Evolutionary conservation across 2,329 filamentous ascomycete species (phyloP), one percentile per base, ranked within the genome.

Genomic region (Ilyonectria sp.): DNA sequence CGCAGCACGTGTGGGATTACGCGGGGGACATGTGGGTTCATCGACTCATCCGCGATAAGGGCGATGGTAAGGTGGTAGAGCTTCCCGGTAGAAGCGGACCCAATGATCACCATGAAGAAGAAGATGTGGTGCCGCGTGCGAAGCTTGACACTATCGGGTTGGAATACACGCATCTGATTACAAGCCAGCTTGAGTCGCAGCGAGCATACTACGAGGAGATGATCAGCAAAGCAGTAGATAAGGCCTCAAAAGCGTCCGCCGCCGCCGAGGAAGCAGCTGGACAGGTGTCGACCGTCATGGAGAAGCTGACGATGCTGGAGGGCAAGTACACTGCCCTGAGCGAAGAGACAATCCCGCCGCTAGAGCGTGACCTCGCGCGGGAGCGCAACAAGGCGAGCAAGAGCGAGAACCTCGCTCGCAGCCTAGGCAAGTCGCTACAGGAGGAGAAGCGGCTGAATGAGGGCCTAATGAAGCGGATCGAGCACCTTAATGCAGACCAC

Each of bases 1-100:
- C 94, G 1, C 95, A 99, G 79, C 92, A 97, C 74, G 95, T 99
- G 1, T 99, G 96, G 96, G 96, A 99, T 81, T 99, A 99, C 71
- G 94, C 93, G 0, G 94, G 94, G 5, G 96, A 99, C 77, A 93
- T 92, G 77, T 99, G 97, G 86, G 96, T 98, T 55, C 96, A 99
- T 81, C 92, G 96, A 10, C 89, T 98, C 58, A 97, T 99, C 63
- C 93, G 97, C 71, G 94, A 94, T 77, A 97, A 98, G 83, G 92
- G 94, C 10, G 94, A 97, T 79, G 94, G 94, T 26, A 97, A 97
- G 80, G 87, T 97, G 3, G 93, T 98, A 19, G 95, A 98, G 79
- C 86, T 98, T n/a, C 94, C 94, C 0, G 87, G 88, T 2, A 83
- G 86, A 67, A 84, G 77, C 19, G 76, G 74, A 52, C 75, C 76